These are phyloP conservation scores for Pseudoscleropodium purum DNA, from an alignment of 225 moss, liverwort and hornwort genomes.

Conservation along the genomic window DNA sequence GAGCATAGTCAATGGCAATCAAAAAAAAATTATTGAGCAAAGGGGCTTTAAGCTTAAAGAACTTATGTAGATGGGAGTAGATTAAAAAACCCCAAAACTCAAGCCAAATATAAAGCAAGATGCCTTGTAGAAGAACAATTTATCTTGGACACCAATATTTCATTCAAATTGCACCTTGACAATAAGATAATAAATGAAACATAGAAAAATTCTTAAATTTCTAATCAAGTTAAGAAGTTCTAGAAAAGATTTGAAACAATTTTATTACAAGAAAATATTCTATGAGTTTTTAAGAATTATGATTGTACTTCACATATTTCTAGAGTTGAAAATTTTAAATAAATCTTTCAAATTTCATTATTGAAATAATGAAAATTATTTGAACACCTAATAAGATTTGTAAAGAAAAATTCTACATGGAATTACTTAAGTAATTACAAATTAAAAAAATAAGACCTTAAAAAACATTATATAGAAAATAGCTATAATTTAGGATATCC, in stretches of 20 bases:
- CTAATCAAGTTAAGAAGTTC: background rate
- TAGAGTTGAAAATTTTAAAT: background rate
- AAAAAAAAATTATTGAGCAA: background rate
- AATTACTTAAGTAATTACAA: background rate
- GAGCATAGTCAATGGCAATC: background rate
- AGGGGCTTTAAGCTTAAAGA: background rate
- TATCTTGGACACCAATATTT: too few species aligned
- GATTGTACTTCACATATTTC: background rate
- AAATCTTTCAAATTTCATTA: background rate
- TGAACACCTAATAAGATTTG: too few species aligned
- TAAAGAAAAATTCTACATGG: fast-evolving
- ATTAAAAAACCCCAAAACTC: background rate
- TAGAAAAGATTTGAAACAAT: background rate
- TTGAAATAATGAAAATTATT: background rate
- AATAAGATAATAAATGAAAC: background rate
- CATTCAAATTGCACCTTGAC: background rate
- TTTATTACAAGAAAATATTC: too few species aligned
- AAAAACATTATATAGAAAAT: background rate
- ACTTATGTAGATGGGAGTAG: background rate
- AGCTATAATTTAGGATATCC: background rate
- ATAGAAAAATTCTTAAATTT: too few species aligned
- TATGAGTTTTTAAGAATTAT: fast-evolving
- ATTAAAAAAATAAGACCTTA: background rate
- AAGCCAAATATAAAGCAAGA: background rate
- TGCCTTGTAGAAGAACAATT: background rate